Percentiles rank a stretch among this genome's conserved stretches.
Evolutionary conservation across 441 rosid species (phyloP).

Genomic region (Flueggea neowawraea): DNA sequence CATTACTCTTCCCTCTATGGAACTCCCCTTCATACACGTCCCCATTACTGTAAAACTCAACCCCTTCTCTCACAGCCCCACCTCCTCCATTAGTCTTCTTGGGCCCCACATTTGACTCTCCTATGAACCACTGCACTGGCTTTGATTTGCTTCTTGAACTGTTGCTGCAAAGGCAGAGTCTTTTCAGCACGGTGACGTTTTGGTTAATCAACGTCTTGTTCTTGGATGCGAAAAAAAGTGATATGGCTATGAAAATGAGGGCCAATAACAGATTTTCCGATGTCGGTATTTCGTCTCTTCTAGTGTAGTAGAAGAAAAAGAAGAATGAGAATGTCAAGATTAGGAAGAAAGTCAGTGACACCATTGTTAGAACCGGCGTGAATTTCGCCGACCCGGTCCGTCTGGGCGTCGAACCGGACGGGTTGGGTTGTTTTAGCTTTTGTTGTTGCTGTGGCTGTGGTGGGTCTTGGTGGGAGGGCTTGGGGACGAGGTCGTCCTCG

Average conservation of each 20-base stretch:
- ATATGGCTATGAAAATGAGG: constrained; percentile 65
- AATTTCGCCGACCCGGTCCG: constrained; percentile 41
- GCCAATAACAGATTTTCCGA: constrained; percentile 80
- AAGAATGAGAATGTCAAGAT: constrained; percentile 36
- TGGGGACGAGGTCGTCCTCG: constrained; percentile 40
- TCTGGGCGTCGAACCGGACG: constrained; percentile 36
- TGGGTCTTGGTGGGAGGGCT: constrained; percentile 15
- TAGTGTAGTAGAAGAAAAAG: constrained; percentile 43
- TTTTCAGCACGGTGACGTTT: constrained; percentile 29
- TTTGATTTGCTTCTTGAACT: constrained; percentile 36
- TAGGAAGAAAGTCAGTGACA: constrained; percentile 45
- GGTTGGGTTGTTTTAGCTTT: constrained; percentile 29
- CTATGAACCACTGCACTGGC: constrained; percentile 81
- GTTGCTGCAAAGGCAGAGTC: constrained; percentile 19
- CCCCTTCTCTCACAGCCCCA: constrained; percentile 59
- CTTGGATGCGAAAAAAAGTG: constrained; percentile 73
- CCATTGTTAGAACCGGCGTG: constrained; percentile 45
- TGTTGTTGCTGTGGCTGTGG: constrained; percentile 10
- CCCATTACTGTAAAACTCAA: constrained; percentile 87
- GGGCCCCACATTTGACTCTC: constrained; percentile 37
- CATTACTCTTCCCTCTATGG: constrained; percentile 67
- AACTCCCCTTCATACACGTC: constrained; percentile 95
- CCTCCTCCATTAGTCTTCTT: constrained; percentile 16
- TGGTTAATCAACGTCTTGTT: constrained; percentile 58
- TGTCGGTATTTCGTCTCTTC: constrained; percentile 59